phyloP scores from a whole-genome alignment of 2,329 filamentous ascomycete genomes.

The Talaromyces sp. region DNA sequence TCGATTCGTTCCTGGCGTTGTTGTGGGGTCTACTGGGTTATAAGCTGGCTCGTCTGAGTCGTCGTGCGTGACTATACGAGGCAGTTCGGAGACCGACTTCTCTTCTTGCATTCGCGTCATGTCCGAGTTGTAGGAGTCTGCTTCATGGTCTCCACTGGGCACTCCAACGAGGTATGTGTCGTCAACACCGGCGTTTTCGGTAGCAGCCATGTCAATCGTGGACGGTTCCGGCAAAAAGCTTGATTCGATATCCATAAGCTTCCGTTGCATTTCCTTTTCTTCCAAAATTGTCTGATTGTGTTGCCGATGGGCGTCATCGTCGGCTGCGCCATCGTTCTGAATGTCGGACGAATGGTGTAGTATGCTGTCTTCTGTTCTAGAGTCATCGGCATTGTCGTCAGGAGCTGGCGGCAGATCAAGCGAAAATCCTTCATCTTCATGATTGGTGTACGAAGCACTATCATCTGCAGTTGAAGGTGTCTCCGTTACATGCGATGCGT shows the following conservation, averaged over 20 bases:
- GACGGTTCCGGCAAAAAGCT: constrained; percentile 59
- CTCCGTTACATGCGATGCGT: neutral
- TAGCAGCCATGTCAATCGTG: constrained; percentile 36
- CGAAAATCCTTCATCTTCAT: neutral
- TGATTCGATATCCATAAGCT: constrained; percentile 60
- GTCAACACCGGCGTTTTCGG: constrained; percentile 33
- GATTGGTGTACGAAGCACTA: neutral
- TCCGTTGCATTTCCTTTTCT: constrained; percentile 57
- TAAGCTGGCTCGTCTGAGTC: constrained; percentile 11
- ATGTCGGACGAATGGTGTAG: constrained; percentile 9
- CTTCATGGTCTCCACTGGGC: constrained; percentile 14
- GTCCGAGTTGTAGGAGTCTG: constrained; percentile 27
- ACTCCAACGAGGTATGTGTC: constrained; percentile 45
- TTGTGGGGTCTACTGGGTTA: constrained; percentile 16
- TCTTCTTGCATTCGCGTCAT: constrained; percentile 20
- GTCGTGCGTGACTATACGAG: constrained; percentile 16
- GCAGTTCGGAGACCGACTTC: constrained; percentile 4
- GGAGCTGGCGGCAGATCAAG: constrained; percentile 1
- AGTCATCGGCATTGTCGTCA: constrained; percentile 5
- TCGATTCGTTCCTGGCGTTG: constrained; percentile 21
- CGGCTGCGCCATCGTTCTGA: constrained; percentile 20
- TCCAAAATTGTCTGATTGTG: constrained; percentile 47
- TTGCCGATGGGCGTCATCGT: constrained; percentile 26
- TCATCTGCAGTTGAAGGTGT: neutral
- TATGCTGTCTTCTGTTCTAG: neutral